Percentiles rank a stretch among this genome's conserved stretches.
These are phyloP conservation scores for Dactylellina drechsleri DNA, from an alignment of 2,329 filamentous ascomycete species.

Conservation along the genomic window DNA sequence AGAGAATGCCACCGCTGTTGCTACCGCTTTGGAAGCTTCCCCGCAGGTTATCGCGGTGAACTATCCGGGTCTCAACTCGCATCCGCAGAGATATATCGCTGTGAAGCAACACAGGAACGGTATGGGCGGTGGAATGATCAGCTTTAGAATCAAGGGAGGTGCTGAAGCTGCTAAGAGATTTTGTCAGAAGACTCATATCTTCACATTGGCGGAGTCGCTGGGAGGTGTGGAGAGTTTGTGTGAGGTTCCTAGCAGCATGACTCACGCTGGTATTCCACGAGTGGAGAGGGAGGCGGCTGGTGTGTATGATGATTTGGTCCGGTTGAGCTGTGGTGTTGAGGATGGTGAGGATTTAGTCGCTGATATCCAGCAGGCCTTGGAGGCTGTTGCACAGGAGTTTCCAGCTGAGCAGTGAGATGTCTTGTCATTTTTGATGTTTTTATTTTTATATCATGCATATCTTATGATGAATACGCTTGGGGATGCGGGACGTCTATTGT, in stretches of 20 bases:
- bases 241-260: conserved; percentile 95
- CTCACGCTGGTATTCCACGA: conserved; percentile 91
- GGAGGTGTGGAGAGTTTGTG: conserved; percentile 92
- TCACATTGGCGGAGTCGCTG: conserved; percentile 90
- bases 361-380: conserved; percentile 84
- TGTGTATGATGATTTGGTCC: conserved; percentile 92
- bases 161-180: conserved; percentile 87
- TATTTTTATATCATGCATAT: conserved; percentile 32
- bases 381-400: conserved; percentile 61
- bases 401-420: conserved; percentile 30
- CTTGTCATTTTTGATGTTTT: background rate
- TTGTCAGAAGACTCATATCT: conserved; percentile 88
- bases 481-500: conserved; percentile 28
- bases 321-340: conserved; percentile 93
- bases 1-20: conserved; percentile 81
- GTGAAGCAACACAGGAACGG: conserved; percentile 91
- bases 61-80: conserved; percentile 89
- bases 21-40: conserved; percentile 78
- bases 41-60: conserved; percentile 88
- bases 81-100: conserved; percentile 85
- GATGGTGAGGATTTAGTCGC: conserved; percentile 83
- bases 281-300: conserved; percentile 91
- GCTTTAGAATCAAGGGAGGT: conserved; percentile 91
- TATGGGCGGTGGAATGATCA: conserved; percentile 96
- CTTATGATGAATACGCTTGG: background rate